Evolutionary conservation across 805 yeast species (phyloP).

Genomic region (Barnettozyma siamensis): DNA sequence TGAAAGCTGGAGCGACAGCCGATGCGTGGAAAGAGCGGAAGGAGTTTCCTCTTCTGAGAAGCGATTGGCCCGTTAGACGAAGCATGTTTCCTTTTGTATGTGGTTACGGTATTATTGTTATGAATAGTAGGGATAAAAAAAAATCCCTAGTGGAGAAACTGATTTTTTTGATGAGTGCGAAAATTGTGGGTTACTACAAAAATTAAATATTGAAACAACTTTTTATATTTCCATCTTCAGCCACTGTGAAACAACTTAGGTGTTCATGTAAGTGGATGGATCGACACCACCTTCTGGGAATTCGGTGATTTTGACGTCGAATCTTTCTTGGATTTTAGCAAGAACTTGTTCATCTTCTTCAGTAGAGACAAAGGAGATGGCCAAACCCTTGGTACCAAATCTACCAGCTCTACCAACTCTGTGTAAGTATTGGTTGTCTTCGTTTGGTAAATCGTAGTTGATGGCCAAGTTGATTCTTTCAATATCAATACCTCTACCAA

Average conservation of each 20-base stretch:
- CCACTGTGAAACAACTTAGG: slow-evolving; percentile 48
- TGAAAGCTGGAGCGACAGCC: slow-evolving; percentile 22
- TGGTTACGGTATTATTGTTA: not conserved
- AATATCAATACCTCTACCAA: slow-evolving; percentile 99
- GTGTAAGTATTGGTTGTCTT: slow-evolving; percentile 97
- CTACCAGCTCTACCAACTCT: slow-evolving; percentile 99
- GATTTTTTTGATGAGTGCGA: not conserved
- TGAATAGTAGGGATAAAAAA: not conserved
- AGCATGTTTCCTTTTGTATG: not conserved
- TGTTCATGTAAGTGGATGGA: slow-evolving; percentile 96
- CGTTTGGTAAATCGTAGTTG: slow-evolving; percentile 93
- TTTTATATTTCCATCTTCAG: no score
- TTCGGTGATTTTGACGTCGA: slow-evolving; percentile 90
- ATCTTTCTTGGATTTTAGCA: slow-evolving; percentile 91
- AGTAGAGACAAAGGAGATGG: slow-evolving; percentile 81
- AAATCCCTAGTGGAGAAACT: not conserved
- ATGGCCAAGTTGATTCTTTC: slow-evolving; percentile 98
- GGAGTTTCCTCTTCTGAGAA: not conserved
- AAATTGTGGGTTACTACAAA: not conserved
- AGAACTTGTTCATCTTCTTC: slow-evolving; percentile 87
- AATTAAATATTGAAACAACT: not conserved
- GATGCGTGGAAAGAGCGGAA: slow-evolving; percentile 10
- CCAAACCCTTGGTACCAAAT: slow-evolving; percentile 98
- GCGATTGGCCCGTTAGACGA: not conserved
- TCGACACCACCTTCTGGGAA: slow-evolving; percentile 98